Percentiles rank a stretch among this genome's conserved stretches.
Evolutionary conservation across 148 eudicot genomes (phyloP).

Genomic region (Vaccinium corymbosum): DNA sequence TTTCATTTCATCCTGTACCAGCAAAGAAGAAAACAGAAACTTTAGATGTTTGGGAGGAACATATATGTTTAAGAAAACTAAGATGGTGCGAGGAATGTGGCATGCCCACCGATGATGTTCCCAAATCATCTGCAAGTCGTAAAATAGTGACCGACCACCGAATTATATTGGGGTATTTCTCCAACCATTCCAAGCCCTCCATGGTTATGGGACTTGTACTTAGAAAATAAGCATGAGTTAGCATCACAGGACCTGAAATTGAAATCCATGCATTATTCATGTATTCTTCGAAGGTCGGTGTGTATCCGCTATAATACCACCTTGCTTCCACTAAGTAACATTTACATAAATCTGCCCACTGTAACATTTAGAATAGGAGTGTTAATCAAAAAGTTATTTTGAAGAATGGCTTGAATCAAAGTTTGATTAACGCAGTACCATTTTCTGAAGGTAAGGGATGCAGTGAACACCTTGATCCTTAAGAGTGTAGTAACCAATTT

Average conservation of each 20-base stretch:
- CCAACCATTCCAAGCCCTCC: constrained; percentile 10
- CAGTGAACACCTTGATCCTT: not conserved
- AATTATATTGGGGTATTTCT: not conserved
- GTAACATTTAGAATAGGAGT: not conserved
- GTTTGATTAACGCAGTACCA: not conserved
- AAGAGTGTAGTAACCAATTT: not conserved
- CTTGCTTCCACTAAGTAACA: constrained; percentile 23
- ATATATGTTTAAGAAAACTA: not conserved
- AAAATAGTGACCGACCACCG: not conserved
- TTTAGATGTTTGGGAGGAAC: no score
- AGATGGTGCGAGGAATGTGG: not conserved
- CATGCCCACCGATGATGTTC: constrained; percentile 14
- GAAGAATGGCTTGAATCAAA: not conserved
- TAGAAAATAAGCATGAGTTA: not conserved
- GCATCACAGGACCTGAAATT: not conserved
- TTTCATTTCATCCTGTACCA: constrained; percentile 18
- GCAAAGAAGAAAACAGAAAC: not conserved
- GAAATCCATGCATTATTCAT: constrained; percentile 15
- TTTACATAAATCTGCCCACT: constrained; percentile 28
- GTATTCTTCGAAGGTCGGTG: constrained; percentile 24
- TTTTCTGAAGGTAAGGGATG: constrained; percentile 16
- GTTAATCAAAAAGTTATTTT: not conserved
- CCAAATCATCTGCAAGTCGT: constrained; percentile 13
- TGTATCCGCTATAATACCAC: constrained; percentile 20
- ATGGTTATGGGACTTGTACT: not conserved